Base-by-base conservation (phyloP, 116 monocot species). In the Iris pallida region DNA sequence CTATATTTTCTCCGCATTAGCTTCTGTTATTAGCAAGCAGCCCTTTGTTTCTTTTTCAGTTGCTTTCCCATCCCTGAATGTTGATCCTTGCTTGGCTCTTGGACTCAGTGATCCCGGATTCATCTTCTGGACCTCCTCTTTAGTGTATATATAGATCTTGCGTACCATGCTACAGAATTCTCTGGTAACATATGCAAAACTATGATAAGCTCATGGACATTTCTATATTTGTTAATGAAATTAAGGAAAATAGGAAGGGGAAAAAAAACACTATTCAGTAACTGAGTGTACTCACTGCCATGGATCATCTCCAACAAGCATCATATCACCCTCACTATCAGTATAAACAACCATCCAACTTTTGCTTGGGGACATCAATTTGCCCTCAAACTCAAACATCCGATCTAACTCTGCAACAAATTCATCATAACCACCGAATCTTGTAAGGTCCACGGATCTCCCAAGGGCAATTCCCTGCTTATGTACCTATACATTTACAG, bases 241-340 rank as follows among this genome's bases (percentile, higher is more conserved):
- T 4, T 6, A 64, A 16, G 16, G 10, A 3, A 60, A 57, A 57
- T 57, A 41, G 20, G 20, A 20, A n/a, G 42, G 20, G 4, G 30
- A 10, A 30, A 30, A n/a, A 30, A 18, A 45, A 56, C 42, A 53
- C 43, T 55, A 14, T 55, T 45, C n/a, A 53, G 49, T 10, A 45
- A 64, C 58, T 58, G 8, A 64, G 45, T 57, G 12, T 45, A 58
- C 80, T 59, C 70, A 84, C 84, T 76, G 68, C 84, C 84, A 84
- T 3, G 84, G 84, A 66, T 84, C 84, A 63, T 84, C 84, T 65
- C 84, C 84, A 20, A 84, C 80, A 41, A 84, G 84, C 84, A 84
- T 84, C 76, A 84, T 80, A 62, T 84, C 84, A n/a, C 76, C 84
- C 52, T 84, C 84, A 56, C 76, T 65, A 17, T 84, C 84, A 3